phyloP scores from a whole-genome alignment of 176 grass and related monocot species.

The Puya raimondii region DNA sequence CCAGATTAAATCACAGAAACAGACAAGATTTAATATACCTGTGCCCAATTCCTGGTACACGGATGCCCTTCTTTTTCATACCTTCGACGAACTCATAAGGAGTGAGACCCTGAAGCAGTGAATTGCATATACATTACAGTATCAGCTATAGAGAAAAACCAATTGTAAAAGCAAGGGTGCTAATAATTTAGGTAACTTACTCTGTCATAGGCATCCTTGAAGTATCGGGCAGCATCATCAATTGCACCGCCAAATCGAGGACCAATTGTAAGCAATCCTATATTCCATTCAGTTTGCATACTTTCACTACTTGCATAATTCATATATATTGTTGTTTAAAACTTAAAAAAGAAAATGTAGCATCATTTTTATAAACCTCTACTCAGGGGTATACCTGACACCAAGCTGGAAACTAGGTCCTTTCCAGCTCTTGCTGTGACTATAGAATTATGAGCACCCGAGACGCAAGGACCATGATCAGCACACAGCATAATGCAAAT shows the following conservation, averaged over 20 bases:
- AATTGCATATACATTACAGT: not conserved
- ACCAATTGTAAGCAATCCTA: conserved; percentile 93
- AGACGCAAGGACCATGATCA: conserved; percentile 24
- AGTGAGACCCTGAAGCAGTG: conserved; percentile 49
- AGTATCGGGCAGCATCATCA: conserved; percentile 97
- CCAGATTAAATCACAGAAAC: not conserved
- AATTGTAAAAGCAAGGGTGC: not conserved
- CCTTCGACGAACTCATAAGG: conserved; percentile 97
- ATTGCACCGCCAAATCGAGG: conserved; percentile 98
- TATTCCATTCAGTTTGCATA: conserved; percentile 8
- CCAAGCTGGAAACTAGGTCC: conserved; percentile 15
- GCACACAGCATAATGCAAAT: conserved; percentile 19
- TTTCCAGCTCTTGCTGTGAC: conserved; percentile 19
- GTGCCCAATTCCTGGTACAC: conserved; percentile 96
- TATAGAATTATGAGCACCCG: conserved; percentile 15
- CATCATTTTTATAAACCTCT: not conserved
- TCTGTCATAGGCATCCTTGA: conserved; percentile 96
- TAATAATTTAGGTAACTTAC: conserved; percentile 26
- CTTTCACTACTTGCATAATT: conserved; percentile 6
- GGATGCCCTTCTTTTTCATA: conserved; percentile 99
- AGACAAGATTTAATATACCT: conserved; percentile 33
- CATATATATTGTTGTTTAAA: not conserved
- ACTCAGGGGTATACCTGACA: not conserved
- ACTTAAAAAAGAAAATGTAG: not conserved
- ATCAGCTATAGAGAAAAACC: not conserved